Base-by-base conservation (phyloP, 192 early-diverging fungal genomes). In the Gonapodya prolifera region DNA sequence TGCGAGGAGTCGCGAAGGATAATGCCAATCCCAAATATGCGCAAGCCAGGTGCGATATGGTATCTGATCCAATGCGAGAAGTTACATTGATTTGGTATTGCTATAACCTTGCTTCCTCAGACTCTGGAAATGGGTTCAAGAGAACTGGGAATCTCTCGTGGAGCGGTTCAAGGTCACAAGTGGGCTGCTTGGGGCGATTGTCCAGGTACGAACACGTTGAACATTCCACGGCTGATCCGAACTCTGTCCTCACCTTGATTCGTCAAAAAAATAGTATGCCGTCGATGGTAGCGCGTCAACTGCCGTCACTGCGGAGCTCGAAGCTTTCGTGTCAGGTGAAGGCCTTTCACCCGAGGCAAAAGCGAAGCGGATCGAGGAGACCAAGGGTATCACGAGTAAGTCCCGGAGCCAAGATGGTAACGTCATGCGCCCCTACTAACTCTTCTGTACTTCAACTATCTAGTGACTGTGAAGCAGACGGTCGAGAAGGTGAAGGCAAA, bases 111-210 rank as follows among this genome's bases (percentile, higher is more conserved):
- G 78, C 79, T 31, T 79, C 83, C 75, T 75, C 76, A 35, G 88
- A 86, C 0, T 92, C 79, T 94, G 92, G 92, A 80, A 88, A 71
- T 92, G 86, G 82, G 87, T 92, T 80, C 85, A 86, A 77, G 61
- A 77, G 34, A 87, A 90, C 80, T 94, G 86, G 79, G 82, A 83
- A n/a, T 77, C 85, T 70, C 78, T 93, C 70, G 79, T 81, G 35
- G 77, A 77, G 28, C 86, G 89, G 76, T 94, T 90, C 83, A 81
- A 75, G 0, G 81, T 84, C 1, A 86, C 81, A 23, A 79, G 87
- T 70, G 79, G 80, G 1, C 70, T 89, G 33, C 80, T 90, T 36
- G 86, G 84, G 69, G 69, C 76, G 69, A 77, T 83, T 70, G 83
- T 88, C 69, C n/a, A 76, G 80, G 31, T 79, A n/a, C n/a, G n/a